Evolutionary conservation across 2,329 filamentous ascomycete species (phyloP), one percentile per base, ranked within the genome.

Genomic region (Talaromyces marneffei): DNA sequence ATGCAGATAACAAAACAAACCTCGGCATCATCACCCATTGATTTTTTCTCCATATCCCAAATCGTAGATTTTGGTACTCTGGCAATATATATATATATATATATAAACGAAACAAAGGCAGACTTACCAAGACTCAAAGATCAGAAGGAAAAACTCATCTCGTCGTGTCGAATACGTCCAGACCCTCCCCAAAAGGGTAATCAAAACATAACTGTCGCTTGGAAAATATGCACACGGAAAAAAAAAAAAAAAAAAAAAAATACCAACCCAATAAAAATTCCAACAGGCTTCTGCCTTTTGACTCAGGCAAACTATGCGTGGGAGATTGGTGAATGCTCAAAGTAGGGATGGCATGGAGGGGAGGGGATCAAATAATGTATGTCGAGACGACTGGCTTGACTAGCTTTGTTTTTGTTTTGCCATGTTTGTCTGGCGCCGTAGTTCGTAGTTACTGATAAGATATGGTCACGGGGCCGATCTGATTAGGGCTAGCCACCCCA

Each of bases 1-100:
- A 56, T 56, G 25, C 35, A 56, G 42, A 60, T 23, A 29, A 42
- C 2, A 35, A 52, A 39, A 55, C 59, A 48, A 61, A 55, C 59
- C 59, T 59, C 57, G 18, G 46, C 57, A 53, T 20, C 31, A 29
- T 53, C 31, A 29, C 42, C 57, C 25, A 53, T 37, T 18, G 29
- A 20, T 37, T 25, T 33, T 27, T 29, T 50, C 14, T 6, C 56
- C 56, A 50, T 58, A 4, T 31, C 29, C n/a, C 20, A 18, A 14
- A 39, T 56, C 53, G 4, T 40, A 16, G 29, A 33, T 9, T n/a
- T n/a, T n/a, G n/a, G n/a, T n/a, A n/a, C n/a, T n/a, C n/a, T n/a
- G n/a, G n/a, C 27, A 4, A 23, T 40, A 18, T n/a, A 37, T 50
- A 12, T 33, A 40, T 10, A 27, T 39, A 59, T 14, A 3, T 42